A percentile compares a stretch with the other conserved stretches of the same genome.
phyloP scores from a whole-genome alignment of 2,329 filamentous ascomycete genomes.

The Colletotrichum sp. region DNA sequence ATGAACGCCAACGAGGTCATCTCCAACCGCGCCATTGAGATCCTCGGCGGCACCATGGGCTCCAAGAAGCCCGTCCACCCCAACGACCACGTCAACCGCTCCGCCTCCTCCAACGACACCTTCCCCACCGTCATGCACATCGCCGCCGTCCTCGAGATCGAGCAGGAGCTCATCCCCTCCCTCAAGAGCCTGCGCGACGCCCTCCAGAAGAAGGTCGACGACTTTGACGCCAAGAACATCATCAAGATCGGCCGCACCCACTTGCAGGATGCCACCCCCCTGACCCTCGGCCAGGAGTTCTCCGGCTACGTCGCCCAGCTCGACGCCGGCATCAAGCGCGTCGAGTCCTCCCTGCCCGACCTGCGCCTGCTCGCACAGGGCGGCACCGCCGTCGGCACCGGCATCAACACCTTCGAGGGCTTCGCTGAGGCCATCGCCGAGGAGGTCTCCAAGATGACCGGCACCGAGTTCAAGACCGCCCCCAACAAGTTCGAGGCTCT shows the following conservation, averaged over 20 bases:
- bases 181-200: slow-evolving; percentile 82
- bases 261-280: slow-evolving; percentile 93
- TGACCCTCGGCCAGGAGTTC: slow-evolving; percentile 97
- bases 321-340: slow-evolving; percentile 85
- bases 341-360: slow-evolving; percentile 82
- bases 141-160: slow-evolving; percentile 91
- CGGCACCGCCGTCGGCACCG: slow-evolving; percentile 95
- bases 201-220: slow-evolving; percentile 85
- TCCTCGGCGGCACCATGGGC: slow-evolving; percentile 91
- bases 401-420: slow-evolving; percentile 95
- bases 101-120: slow-evolving; percentile 97
- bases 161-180: slow-evolving; percentile 82
- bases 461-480: slow-evolving; percentile 91
- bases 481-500: slow-evolving; percentile 99
- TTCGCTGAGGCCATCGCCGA: slow-evolving; percentile 93
- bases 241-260: slow-evolving; percentile 99
- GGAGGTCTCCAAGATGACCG: slow-evolving; percentile 91
- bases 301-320: slow-evolving; percentile 96
- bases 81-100: slow-evolving; percentile 99
- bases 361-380: slow-evolving; percentile 90
- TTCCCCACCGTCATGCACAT: slow-evolving; percentile 99
- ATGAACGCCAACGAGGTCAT: slow-evolving; percentile 99
- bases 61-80: slow-evolving; percentile 98
- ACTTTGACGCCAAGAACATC: slow-evolving; percentile 84
- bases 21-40: slow-evolving; percentile 98